Percentiles rank a stretch among this genome's conserved stretches.
phyloP scores from a whole-genome alignment of 208 protist genomes.

The Leishmania aethiopica region DNA sequence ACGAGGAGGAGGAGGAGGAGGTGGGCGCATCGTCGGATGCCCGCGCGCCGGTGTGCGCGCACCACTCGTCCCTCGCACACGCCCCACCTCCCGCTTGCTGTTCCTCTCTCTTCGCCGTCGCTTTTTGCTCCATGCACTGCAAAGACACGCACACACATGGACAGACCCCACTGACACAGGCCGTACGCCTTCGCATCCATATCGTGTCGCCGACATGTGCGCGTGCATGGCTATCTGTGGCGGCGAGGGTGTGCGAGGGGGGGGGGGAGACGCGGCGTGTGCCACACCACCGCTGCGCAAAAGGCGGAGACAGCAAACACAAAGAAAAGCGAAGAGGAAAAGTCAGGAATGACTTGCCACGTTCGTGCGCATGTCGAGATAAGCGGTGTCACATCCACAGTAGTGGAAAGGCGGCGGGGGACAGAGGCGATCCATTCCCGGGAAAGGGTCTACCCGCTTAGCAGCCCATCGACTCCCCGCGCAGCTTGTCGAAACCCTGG shows the following conservation, averaged over 20 bases:
- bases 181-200: not conserved
- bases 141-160: not conserved
- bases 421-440: not conserved
- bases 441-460: not conserved
- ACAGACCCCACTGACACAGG: not conserved
- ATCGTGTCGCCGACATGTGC: not conserved
- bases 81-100: not conserved
- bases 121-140: not conserved
- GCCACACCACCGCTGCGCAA: not conserved
- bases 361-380: not conserved
- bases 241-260: not conserved
- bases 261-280: not conserved
- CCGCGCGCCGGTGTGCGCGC: not conserved
- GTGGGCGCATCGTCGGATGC: not conserved
- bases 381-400: not conserved
- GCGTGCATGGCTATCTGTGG: not conserved
- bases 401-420: not conserved
- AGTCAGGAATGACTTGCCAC: not conserved
- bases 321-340: not conserved
- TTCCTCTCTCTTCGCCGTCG: not conserved
- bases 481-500: slow-evolving; percentile 24
- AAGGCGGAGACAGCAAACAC: not conserved
- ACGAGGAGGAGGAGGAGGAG: not conserved
- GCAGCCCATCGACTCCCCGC: not conserved
- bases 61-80: not conserved